Evolutionary conservation across 1,284 basidiomycete genomes (phyloP).

Genomic region (Puccinia hordei): DNA sequence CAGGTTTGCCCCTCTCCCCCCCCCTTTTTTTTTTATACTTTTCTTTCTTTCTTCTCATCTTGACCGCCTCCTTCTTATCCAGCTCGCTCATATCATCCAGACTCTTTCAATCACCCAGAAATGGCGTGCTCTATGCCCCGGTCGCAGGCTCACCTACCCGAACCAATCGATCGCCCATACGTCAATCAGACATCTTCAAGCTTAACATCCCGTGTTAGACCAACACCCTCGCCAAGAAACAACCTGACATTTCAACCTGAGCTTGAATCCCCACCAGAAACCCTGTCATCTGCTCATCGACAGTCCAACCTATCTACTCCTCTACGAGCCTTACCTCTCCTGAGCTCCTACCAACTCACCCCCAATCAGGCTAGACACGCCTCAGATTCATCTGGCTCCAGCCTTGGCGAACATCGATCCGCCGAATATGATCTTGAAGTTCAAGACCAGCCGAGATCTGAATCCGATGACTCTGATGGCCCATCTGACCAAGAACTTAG

Average conservation of each 20-base stretch:
- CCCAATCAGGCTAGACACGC: neutral
- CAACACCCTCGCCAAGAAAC: neutral
- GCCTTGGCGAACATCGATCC: neutral
- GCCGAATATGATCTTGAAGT: constrained; percentile 8
- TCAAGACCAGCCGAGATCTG: constrained; percentile 3
- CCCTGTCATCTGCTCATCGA: neutral
- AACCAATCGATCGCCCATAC: neutral
- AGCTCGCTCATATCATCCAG: neutral
- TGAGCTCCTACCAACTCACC: neutral
- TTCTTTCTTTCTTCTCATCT: too few species aligned
- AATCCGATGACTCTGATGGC: constrained; percentile 22
- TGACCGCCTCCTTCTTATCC: too few species aligned
- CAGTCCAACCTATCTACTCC: neutral
- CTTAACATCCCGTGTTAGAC: constrained; percentile 1
- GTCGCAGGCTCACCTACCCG: neutral
- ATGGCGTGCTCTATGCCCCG: neutral
- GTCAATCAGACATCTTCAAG: neutral
- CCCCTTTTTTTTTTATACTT: neutral
- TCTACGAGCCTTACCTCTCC: neutral
- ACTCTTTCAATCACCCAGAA: neutral
- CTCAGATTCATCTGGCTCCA: neutral
- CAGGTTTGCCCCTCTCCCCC: neutral
- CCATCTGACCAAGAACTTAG: neutral
- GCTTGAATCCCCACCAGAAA: neutral
- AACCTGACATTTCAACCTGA: neutral